Base-by-base conservation (phyloP, 148 eudicot species). In the Fagopyrum esculentum region DNA sequence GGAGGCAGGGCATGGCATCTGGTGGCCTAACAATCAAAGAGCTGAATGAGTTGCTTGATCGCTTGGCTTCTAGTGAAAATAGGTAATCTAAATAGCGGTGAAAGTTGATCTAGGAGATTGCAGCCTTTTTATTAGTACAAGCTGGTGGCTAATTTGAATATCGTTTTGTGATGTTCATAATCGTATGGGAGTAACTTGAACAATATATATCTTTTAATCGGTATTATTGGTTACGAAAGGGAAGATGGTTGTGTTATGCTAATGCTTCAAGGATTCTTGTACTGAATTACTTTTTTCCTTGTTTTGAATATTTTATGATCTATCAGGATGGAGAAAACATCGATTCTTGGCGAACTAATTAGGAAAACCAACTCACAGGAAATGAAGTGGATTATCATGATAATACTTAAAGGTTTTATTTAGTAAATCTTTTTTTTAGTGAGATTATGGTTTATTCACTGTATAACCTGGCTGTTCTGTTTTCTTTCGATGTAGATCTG, bases 361-460 rank as follows among this genome's bases (percentile, higher is more conserved):
- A 81, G 83, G 83, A 86, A 83, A 81, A 95, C 97, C 73, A 95
- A 92, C 81, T 87, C 88, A 76, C 85, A 86, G 51, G 98, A 95
- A 81, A 95, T 95, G 97, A 92, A 86, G 87, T 95, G 97, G 98
- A 92, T 95, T 71, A 76, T 95, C n/a, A 88, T 87, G 96, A 90
- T 95, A n/a, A 88, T 95, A 51, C 87, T 95, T 40, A 95, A 92
- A 86, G 93, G 92, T 86, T 78, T 54, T 30, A 44, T 45, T 17
- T 17, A 43, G 10, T 45, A 35, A 35, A 64, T 13, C 17, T 64
- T 17, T 13, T 35, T 35, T 64, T 45, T 35, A 30, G 70, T n/a
- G 45, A 64, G 70, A 35, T 35, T 13, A 64, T 64, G 45, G 70
- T 13, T 64, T 64, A 12, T 64, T 30, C 17, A 61, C 40, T 64